phyloP scores from a whole-genome alignment of 2,329 filamentous ascomycete genomes.

The Endoconidiophora polonica region DNA sequence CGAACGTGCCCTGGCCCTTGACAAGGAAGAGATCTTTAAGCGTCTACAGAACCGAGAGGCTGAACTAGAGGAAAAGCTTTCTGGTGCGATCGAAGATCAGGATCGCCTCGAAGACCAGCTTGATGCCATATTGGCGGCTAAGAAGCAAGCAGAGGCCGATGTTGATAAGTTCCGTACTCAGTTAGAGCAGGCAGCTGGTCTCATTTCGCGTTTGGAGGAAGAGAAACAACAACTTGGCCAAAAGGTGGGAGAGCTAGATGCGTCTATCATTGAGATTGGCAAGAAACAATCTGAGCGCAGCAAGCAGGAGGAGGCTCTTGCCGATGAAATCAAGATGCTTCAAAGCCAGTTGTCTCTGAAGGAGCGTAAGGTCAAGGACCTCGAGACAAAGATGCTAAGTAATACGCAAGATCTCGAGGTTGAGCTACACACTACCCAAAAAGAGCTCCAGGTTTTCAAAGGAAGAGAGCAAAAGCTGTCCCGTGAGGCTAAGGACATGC shows the following conservation, averaged over 20 bases:
- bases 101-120: slow-evolving; percentile 87
- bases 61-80: slow-evolving; percentile 82
- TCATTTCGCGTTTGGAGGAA: slow-evolving; percentile 71
- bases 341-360: slow-evolving; percentile 80
- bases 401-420: slow-evolving; percentile 79
- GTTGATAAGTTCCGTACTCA: slow-evolving; percentile 63
- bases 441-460: slow-evolving; percentile 60
- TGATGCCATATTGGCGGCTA: slow-evolving; percentile 73
- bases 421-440: slow-evolving; percentile 60
- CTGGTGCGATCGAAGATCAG: slow-evolving; percentile 83
- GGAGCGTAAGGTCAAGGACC: slow-evolving; percentile 73
- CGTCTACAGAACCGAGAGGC: slow-evolving; percentile 82
- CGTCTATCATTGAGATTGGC: slow-evolving; percentile 53
- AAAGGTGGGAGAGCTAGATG: slow-evolving; percentile 52
- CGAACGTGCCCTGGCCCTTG: slow-evolving; percentile 82
- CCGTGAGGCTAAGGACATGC: slow-evolving; percentile 66
- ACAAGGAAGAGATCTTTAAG: slow-evolving; percentile 98
- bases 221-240: slow-evolving; percentile 64
- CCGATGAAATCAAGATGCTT: slow-evolving; percentile 76
- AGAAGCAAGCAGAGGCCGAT: slow-evolving; percentile 75
- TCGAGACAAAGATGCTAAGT: slow-evolving; percentile 70
- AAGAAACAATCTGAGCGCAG: slow-evolving; percentile 55
- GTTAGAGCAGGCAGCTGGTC: slow-evolving; percentile 75
- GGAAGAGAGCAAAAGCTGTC: slow-evolving; percentile 59
- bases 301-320: slow-evolving; percentile 57